Conservation (phyloP, 2,329 filamentous ascomycete genomes). For the Alternaria dauci region DNA sequence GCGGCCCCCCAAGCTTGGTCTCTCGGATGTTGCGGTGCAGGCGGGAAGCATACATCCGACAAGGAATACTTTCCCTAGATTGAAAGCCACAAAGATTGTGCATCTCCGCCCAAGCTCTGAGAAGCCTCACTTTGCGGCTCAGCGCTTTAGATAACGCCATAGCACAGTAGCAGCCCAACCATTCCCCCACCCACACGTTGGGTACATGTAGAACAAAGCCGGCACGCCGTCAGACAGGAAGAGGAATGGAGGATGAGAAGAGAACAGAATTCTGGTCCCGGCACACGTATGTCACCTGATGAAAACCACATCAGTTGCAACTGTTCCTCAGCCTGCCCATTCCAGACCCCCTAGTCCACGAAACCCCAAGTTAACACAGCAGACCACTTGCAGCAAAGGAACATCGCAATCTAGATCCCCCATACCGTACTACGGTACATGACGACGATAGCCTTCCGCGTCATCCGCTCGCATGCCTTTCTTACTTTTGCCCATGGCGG, state of each 20-base stretch:
- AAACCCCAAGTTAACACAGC: slow-evolving; percentile 3
- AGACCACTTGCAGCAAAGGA: slow-evolving; percentile 6
- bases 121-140: neutral
- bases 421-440: neutral
- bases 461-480: slow-evolving; percentile 19
- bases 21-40: neutral
- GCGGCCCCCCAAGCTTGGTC: neutral
- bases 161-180: neutral
- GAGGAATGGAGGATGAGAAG: neutral
- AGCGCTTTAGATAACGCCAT: neutral
- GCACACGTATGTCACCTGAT: neutral
- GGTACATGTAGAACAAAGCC: neutral
- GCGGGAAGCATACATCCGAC: neutral
- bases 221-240: neutral
- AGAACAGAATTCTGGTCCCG: neutral
- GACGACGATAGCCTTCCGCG: slow-evolving; percentile 2
- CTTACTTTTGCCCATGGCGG: slow-evolving; percentile 25
- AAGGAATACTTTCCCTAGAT: neutral
- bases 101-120: neutral
- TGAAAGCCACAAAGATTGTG: neutral
- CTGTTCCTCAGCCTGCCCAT: neutral
- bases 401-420: slow-evolving; percentile 11
- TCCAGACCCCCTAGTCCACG: neutral
- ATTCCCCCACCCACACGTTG: neutral
- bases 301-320: neutral